Base-by-base conservation (phyloP, 768 basidiomycete genomes). In the Pisolithus tinctorius region DNA sequence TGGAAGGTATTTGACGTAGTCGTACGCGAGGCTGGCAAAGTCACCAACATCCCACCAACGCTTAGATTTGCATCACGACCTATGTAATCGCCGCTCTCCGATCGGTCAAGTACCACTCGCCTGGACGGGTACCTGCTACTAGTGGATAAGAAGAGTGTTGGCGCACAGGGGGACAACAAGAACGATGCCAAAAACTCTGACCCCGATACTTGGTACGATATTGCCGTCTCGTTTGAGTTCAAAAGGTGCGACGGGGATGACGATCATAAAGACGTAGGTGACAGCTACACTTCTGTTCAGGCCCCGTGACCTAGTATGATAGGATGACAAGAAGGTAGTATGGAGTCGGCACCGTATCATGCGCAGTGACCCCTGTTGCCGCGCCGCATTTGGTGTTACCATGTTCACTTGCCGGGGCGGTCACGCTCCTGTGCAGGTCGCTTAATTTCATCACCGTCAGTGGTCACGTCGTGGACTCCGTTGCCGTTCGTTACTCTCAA, bases 131-230 rank as follows among this genome's bases (percentile, higher is more conserved):
- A 26, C 34, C 8, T 51, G 34, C 25, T 42, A 16, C 31, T 48
- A 14, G 13, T 40, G 10, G 20, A 41, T 20, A 13, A 25, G 37
- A 31, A 43, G 40, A 40, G 29, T 27, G 50, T 34, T 25, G 42
- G 13, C 27, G 7, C 27, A 29, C 27, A 29, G 27, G 7, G 7
- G 27, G 27, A 29, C 27, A 4, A 29, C 5, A 29, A 7, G 27
- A 29, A 29, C 27, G 1, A 29, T 29, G 27, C 27, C 27, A 29
- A 29, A 29, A 29, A 29, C 7, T 29, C 27, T 29, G 7, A 29
- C 7, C 27, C 27, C 3, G 69, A 75, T 62, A 53, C 73, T 72
- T 26, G 70, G 48, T 23, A 75, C 73, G 74, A 74, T 75, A 51
- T 53, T 39, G 44, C 30, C 6, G 45, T 45, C 16, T 16, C 45